Percentiles rank a stretch among this genome's conserved stretches.
Evolutionary conservation across 106 monocot species (phyloP).

Genomic region (Hemerocallis citrina): DNA sequence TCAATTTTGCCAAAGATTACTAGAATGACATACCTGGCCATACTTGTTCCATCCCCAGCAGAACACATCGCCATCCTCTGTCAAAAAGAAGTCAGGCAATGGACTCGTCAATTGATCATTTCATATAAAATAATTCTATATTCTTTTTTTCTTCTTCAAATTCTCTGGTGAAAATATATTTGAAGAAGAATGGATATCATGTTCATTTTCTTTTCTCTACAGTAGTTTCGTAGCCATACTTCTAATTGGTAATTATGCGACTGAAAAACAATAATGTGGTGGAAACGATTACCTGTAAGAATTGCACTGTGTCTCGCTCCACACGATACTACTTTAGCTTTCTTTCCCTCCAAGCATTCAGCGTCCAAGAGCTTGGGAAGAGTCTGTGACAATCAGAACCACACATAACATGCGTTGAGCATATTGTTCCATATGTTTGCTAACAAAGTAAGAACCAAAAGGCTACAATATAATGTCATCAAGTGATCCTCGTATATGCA

Average conservation of each 20-base stretch:
- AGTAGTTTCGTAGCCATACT: too few relatives aligned
- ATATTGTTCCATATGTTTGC: too few relatives aligned
- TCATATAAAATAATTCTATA: too few relatives aligned
- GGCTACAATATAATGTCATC: too few relatives aligned
- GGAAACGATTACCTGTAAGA: conserved; percentile 45
- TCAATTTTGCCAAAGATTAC: neutral
- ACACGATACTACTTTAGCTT: conserved; percentile 63
- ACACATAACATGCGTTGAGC: too few relatives aligned
- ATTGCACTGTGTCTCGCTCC: conserved; percentile 81
- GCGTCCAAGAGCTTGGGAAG: conserved; percentile 77
- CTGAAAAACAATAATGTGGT: neutral
- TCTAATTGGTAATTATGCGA: too few relatives aligned
- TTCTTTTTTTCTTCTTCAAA: too few relatives aligned
- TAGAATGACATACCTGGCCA: conserved; percentile 59
- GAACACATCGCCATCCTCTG: conserved; percentile 66
- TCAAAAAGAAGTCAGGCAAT: neutral
- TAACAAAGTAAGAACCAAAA: too few relatives aligned
- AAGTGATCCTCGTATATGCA: too few relatives aligned
- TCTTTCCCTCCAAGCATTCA: conserved; percentile 56
- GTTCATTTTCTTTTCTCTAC: too few relatives aligned
- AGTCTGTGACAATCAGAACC: conserved; percentile 51
- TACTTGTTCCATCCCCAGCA: conserved; percentile 99
- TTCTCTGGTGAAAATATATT: too few relatives aligned
- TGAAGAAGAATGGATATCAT: too few relatives aligned
- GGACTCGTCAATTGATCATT: neutral